Evolutionary conservation across 2,329 filamentous ascomycete species (phyloP).

Genomic region (Ascochyta viciae-villosae): DNA sequence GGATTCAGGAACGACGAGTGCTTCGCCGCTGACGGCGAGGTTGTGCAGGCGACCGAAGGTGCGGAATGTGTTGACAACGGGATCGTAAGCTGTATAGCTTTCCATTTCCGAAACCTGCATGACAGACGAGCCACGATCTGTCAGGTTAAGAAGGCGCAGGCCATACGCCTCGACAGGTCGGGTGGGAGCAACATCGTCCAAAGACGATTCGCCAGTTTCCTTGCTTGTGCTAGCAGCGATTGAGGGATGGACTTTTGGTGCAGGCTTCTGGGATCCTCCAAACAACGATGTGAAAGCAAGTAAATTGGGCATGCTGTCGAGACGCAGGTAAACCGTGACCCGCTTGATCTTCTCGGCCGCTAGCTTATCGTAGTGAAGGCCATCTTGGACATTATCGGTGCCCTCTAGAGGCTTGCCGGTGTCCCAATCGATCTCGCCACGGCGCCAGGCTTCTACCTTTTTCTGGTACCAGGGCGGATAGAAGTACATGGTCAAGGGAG

Average conservation of each 20-base stretch:
- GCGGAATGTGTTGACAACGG: conserved; percentile 89
- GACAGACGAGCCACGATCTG: conserved; percentile 90
- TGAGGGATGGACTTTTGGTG: conserved; percentile 49
- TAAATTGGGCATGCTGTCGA: conserved; percentile 83
- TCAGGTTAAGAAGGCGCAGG: conserved; percentile 84
- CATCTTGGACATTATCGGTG: conserved; percentile 49
- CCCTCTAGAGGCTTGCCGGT: conserved; percentile 55
- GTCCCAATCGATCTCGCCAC: conserved; percentile 92
- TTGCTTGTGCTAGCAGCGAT: conserved; percentile 35
- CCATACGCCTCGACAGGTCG: conserved; percentile 77
- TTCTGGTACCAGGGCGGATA: conserved; percentile 81
- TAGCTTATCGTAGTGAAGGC: conserved; percentile 58
- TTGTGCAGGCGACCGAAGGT: conserved; percentile 87
- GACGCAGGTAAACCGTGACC: conserved; percentile 79
- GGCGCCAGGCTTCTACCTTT: conserved; percentile 76
- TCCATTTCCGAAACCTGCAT: conserved; percentile 90
- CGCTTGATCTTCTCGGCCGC: conserved; percentile 63
- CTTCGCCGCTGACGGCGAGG: conserved; percentile 80
- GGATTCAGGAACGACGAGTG: conserved; percentile 78
- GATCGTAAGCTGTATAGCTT: conserved; percentile 70
- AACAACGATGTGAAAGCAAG: conserved; percentile 84
- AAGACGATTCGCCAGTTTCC: conserved; percentile 27
- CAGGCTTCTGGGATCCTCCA: conserved; percentile 60
- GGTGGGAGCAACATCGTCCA: conserved; percentile 33
- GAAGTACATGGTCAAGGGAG: conserved; percentile 73